Evolutionary conservation across 2,329 filamentous ascomycete genomes (phyloP), one percentile per base, ranked within the genome.

Genomic region (Aspergillus floridensis): DNA sequence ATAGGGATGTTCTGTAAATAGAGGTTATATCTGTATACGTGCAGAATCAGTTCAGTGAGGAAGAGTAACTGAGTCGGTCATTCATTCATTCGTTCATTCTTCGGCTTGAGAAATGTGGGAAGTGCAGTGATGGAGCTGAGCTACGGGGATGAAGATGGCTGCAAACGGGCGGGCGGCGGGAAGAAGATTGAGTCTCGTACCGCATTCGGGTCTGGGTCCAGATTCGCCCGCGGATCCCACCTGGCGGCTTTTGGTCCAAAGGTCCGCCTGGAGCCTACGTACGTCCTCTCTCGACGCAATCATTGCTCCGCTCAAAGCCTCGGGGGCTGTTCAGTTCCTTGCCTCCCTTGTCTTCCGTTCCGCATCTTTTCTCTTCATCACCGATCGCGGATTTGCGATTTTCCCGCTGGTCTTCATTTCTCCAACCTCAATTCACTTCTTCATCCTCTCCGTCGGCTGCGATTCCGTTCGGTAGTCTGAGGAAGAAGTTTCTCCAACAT

Each of bases 151-250:
- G 52, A 59, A 59, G 56, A 62, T 58, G 63, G 57, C 62, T 59
- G 65, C 65, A 66, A 66, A 65, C 65, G 63, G 62, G 22, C 12
- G 12, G 38, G 38, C 16, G 16, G 14, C 38, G 38, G 38, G 16
- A 19, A 16, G 38, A 16, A 44, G 53, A 58, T 53, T 56, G 31
- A 31, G 62, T 54, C 41, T 22, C 32, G 46, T 48, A 51, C 63
- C 64, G 64, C 49, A 64, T 63, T 61, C 53, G 59, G 62, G 31
- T 32, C 35, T 48, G 38, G 53, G 49, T 53, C 35, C 50, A 58
- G 53, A 49, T 38, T 47, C 52, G 52, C 51, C 54, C 35, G 58
- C 14, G 38, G 6, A 44, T 44, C 38, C 22, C 44, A 26, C 24
- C 44, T 51, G 48, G 48, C 48, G 24, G 48, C 21, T 29, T 29